Base-by-base conservation (phyloP, 495 filamentous ascomycete genomes). In the Aspergillus avenaceus region DNA sequence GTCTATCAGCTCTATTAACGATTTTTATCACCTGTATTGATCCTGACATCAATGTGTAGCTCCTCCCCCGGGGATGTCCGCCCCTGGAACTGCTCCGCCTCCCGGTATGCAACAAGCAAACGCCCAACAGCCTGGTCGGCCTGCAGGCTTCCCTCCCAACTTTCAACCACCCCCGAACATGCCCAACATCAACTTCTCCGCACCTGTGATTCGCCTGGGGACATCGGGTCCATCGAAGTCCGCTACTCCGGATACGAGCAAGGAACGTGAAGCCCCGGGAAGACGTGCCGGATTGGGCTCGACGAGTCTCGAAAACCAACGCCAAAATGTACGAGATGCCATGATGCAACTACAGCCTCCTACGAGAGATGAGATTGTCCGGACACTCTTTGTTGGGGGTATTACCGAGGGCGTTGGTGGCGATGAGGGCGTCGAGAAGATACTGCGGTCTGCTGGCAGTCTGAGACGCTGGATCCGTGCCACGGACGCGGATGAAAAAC, bases 161-260 rank as follows among this genome's bases (percentile, higher is more conserved):
- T 97, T 97, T 65, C 90, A 96, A 74, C 82, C 90, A 19, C 92
- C 91, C 19, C 74, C 90, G 36, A 96, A 93, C 62, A 86, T 97
- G 77, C 91, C 93, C 8, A 93, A 96, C 67, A 96, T 98, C 73
- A 97, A 99, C 72, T 96, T 97, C 71, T 93, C 86, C 64, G 95
- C 93, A 16, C 91, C 95, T 42, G 92, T 97, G 28, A 97, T 99
- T 66, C 88, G 93, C 21, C 77, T 99, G 28, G 92, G 92, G 8
- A 82, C 79, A 3, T 79, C 82, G 8, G 81, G 80, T 3, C 84
- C 85, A 5, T 64, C 79, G 21, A 89, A 90, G 61, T 75, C 85
- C 29, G 67, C 80, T 29, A 77, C 76, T n/a, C 70, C 78, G 9
- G 68, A 80, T 23, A 72, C 62, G 5, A 68, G 61, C 8, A 77